phyloP scores from a whole-genome alignment of 2,329 filamentous ascomycete species.

The Aspergillus ochraceus region DNA sequence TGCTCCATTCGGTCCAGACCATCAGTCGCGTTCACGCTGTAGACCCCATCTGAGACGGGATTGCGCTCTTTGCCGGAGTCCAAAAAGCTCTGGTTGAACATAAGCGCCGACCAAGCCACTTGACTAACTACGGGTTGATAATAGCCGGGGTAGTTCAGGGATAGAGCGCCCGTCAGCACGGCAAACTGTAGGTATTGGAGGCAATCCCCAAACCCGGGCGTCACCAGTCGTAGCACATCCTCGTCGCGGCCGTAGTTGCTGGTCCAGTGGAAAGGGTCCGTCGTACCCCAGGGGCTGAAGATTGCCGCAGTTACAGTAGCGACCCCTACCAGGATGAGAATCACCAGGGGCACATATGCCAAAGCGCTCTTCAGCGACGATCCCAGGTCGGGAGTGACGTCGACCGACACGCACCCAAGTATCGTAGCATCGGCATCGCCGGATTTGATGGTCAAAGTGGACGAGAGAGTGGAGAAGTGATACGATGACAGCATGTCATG shows the following conservation, averaged over 20 bases:
- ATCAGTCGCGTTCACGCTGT: conserved; percentile 73
- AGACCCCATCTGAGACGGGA: conserved; percentile 80
- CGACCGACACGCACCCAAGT: conserved; percentile 79
- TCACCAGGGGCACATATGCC: conserved; percentile 72
- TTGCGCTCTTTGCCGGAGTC: conserved; percentile 65
- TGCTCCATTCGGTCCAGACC: conserved; percentile 79
- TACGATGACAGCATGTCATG: conserved; percentile 80
- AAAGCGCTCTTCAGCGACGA: conserved; percentile 65
- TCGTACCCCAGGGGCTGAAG: conserved; percentile 90
- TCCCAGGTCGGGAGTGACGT: conserved; percentile 81
- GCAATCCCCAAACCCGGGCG: conserved; percentile 94
- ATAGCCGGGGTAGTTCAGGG: conserved; percentile 86
- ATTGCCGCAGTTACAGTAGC: conserved; percentile 83
- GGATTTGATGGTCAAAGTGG: conserved; percentile 72
- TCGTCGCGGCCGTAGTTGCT: conserved; percentile 95
- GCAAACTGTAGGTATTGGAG: conserved; percentile 96
- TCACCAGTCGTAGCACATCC: conserved; percentile 86
- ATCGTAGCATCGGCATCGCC: conserved; percentile 64
- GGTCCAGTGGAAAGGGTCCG: conserved; percentile 91
- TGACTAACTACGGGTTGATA: conserved; percentile 91
- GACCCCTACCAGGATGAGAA: conserved; percentile 76
- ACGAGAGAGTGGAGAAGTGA: conserved; percentile 77
- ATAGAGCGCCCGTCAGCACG: conserved; percentile 81
- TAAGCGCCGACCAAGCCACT: conserved; percentile 80
- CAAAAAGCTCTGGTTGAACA: conserved; percentile 92